Conservation (phyloP, 306 rosid species). For the Rosa lucieae region DNA sequence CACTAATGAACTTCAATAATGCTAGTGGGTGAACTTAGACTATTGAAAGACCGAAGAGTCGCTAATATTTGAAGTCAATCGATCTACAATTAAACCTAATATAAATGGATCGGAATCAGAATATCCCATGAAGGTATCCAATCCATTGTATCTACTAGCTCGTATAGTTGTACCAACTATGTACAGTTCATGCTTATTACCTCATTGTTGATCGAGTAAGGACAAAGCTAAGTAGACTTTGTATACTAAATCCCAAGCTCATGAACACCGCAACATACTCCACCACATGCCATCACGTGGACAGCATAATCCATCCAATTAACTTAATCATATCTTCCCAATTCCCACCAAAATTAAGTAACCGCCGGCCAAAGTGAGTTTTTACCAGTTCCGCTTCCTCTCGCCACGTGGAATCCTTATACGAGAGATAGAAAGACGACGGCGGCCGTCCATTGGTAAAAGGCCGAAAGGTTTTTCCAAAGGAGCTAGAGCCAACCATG, state of each 20-base stretch:
- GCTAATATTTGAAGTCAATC: not conserved
- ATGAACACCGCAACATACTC: not conserved
- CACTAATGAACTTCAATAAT: not conserved
- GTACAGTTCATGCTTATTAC: not conserved
- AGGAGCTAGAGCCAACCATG: slow-evolving; percentile 28
- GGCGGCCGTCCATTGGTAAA: slow-evolving; percentile 66
- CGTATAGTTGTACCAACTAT: not conserved
- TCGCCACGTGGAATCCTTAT: slow-evolving; percentile 56
- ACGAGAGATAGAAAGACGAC: slow-evolving; percentile 24
- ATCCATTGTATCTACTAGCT: not conserved
- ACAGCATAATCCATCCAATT: slow-evolving; percentile 4
- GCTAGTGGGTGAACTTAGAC: not conserved
- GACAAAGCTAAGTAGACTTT: not conserved
- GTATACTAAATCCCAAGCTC: not conserved
- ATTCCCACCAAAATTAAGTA: not conserved
- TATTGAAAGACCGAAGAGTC: not conserved
- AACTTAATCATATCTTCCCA: not conserved
- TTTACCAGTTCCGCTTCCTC: not conserved
- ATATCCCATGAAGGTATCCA: slow-evolving; percentile 23
- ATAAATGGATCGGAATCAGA: not conserved
- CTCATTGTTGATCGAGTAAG: not conserved
- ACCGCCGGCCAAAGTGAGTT: slow-evolving; percentile 51
- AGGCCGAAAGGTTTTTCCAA: slow-evolving; percentile 13
- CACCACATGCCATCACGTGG: slow-evolving; percentile 1
- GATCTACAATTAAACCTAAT: not conserved